A percentile compares a stretch with the other conserved stretches of the same genome.
phyloP scores from a whole-genome alignment of 148 eudicot genomes.

The Polygonum aviculare region DNA sequence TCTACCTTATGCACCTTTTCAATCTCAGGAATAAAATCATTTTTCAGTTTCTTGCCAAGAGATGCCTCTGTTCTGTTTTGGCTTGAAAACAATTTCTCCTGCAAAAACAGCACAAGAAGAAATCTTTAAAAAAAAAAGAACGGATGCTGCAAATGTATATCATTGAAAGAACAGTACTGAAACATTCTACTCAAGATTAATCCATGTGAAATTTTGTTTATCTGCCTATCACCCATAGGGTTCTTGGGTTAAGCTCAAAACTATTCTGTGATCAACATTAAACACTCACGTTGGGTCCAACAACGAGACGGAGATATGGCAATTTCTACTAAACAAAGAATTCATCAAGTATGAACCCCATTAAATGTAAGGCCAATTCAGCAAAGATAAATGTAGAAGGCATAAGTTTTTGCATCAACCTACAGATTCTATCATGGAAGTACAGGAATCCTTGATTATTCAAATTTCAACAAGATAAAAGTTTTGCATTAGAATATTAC shows the following conservation, averaged over 20 bases:
- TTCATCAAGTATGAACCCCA: neutral
- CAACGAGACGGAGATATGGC: neutral
- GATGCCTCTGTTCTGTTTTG: constrained; percentile 80
- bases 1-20: constrained; percentile 89
- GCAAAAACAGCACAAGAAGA: constrained; percentile 16
- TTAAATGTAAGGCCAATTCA: neutral
- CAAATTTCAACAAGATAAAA: neutral
- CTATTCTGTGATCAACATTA: neutral
- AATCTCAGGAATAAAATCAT: constrained; percentile 84
- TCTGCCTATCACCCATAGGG: neutral
- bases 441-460: neutral
- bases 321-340: neutral
- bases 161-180: neutral
- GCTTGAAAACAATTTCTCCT: constrained; percentile 92
- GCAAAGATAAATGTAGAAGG: neutral
- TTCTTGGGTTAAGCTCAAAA: neutral
- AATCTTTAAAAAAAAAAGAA: neutral
- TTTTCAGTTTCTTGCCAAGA: constrained; percentile 86
- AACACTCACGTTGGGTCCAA: neutral
- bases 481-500: neutral
- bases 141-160: neutral
- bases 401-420: neutral
- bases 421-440: no score
- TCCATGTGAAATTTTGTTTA: neutral
- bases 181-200: neutral